phyloP scores from a whole-genome alignment of 73 alveolate genomes.

The Uronychia setigera region DNA sequence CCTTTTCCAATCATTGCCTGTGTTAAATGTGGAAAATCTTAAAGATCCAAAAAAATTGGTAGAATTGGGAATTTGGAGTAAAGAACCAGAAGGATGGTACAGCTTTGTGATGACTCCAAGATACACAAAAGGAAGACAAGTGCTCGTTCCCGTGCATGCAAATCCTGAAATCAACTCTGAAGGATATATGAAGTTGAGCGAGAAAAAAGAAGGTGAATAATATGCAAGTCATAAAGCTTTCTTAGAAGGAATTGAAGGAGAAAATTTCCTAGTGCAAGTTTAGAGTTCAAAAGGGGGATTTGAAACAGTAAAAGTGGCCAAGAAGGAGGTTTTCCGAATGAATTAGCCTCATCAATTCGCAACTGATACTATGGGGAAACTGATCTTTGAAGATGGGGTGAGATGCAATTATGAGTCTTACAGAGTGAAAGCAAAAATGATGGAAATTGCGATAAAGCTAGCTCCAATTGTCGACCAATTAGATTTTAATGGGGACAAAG shows the following conservation, averaged over 20 bases:
- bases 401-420: conserved; percentile 1
- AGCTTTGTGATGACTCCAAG: neutral
- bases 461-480: neutral
- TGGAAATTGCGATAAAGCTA: neutral
- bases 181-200: neutral
- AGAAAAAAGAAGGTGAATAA: neutral
- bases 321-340: neutral
- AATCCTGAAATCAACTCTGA: neutral
- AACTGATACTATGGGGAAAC: neutral
- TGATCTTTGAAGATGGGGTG: conserved; percentile 21
- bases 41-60: neutral
- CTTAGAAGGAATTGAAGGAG: no score
- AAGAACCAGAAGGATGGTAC: neutral
- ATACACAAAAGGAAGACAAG: conserved; percentile 5
- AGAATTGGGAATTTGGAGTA: neutral
- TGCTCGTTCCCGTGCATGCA: neutral
- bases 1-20: neutral
- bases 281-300: neutral
- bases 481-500: neutral
- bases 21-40: neutral
- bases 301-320: neutral
- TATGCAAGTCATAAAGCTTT: no score
- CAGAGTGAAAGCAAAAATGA: neutral
- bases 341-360: conserved; percentile 12
- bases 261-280: neutral